These are phyloP conservation scores for Mycena albidolilacea DNA, from an alignment of 768 basidiomycete species.

Conservation along the genomic window DNA sequence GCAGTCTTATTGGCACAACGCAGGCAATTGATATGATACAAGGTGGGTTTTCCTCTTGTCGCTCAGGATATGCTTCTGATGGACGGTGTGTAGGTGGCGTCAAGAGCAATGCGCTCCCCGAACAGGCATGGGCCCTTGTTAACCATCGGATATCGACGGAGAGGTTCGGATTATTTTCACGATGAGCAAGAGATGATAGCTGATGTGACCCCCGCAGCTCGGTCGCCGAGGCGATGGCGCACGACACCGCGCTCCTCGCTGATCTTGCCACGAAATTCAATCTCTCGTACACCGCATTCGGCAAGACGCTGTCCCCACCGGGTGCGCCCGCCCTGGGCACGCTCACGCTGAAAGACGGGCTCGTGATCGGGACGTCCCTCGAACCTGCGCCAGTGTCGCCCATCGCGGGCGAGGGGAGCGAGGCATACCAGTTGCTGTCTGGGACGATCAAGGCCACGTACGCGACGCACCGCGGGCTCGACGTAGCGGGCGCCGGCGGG, in stretches of 20 bases:
- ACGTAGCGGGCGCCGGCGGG: slow-evolving; percentile 41
- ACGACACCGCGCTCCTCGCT: slow-evolving; percentile 61
- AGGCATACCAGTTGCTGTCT: slow-evolving; percentile 67
- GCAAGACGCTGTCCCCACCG: slow-evolving; percentile 52
- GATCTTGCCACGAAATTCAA: slow-evolving; percentile 67
- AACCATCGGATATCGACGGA: slow-evolving; percentile 80
- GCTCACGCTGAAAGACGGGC: slow-evolving; percentile 63
- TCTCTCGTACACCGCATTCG: slow-evolving; percentile 73
- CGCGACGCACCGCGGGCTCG: slow-evolving; percentile 61
- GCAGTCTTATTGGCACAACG: slow-evolving; percentile 75
- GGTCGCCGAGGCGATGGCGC: slow-evolving; percentile 60
- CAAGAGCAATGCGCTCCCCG: slow-evolving; percentile 87
- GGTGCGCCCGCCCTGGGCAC: slow-evolving; percentile 58
- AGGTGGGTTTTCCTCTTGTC: slow-evolving; percentile 4
- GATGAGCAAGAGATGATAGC: neutral
- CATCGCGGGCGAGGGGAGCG: slow-evolving; percentile 55
- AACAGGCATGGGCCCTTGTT: slow-evolving; percentile 76
- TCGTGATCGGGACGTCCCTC: slow-evolving; percentile 59
- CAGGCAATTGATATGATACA: slow-evolving; percentile 82
- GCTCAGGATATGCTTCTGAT: too few species aligned
- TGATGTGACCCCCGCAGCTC: slow-evolving; percentile 45
- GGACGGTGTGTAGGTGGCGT: slow-evolving; percentile 61
- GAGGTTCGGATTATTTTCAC: slow-evolving; percentile 54
- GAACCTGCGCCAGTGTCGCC: slow-evolving; percentile 81
- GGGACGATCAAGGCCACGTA: slow-evolving; percentile 77